These are phyloP conservation scores for Cryptococcus wingfieldii DNA, from an alignment of 1,284 basidiomycete genomes.

Conservation along the genomic window DNA sequence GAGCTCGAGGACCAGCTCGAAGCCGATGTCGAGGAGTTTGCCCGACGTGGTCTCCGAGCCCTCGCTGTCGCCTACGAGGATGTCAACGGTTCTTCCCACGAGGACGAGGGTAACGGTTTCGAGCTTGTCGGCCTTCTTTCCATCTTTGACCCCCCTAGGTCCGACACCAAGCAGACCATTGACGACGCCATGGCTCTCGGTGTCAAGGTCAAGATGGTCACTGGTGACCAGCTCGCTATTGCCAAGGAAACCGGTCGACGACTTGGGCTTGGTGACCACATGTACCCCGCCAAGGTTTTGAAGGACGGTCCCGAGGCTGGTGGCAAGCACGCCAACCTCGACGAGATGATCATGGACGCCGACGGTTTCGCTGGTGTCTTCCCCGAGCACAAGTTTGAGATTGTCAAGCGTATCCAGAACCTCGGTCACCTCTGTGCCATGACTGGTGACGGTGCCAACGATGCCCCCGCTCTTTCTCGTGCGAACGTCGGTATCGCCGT, in stretches of 20 bases:
- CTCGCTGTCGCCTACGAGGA: slow-evolving; percentile 96
- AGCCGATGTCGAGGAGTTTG: slow-evolving; percentile 92
- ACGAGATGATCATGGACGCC: slow-evolving; percentile 75
- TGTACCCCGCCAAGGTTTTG: slow-evolving; percentile 93
- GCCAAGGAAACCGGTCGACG: slow-evolving; percentile 98
- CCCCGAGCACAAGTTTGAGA: slow-evolving; percentile 92
- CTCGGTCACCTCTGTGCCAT: slow-evolving; percentile 82
- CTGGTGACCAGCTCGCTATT: slow-evolving; percentile 97
- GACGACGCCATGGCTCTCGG: slow-evolving; percentile 93
- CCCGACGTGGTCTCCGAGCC: slow-evolving; percentile 91
- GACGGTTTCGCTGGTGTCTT: slow-evolving; percentile 84
- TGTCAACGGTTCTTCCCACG: slow-evolving; percentile 62
- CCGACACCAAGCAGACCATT: slow-evolving; percentile 98
- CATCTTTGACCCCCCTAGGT: slow-evolving; percentile 96
- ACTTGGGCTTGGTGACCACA: slow-evolving; percentile 92
- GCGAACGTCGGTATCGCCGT: slow-evolving; percentile 97
- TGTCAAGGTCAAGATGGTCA: slow-evolving; percentile 99
- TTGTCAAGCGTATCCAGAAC: slow-evolving; percentile 89
- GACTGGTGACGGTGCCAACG: slow-evolving; percentile 97
- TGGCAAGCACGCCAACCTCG: slow-evolving; percentile 69
- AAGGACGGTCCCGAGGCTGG: slow-evolving; percentile 82
- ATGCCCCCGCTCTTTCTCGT: slow-evolving; percentile 86
- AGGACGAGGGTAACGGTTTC: slow-evolving; percentile 75
- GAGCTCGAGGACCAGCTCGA: slow-evolving; percentile 87
- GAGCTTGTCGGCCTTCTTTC: slow-evolving; percentile 95